These are phyloP conservation scores for Tulasnella sp. DNA, from an alignment of 768 basidiomycete species.

Conservation along the genomic window DNA sequence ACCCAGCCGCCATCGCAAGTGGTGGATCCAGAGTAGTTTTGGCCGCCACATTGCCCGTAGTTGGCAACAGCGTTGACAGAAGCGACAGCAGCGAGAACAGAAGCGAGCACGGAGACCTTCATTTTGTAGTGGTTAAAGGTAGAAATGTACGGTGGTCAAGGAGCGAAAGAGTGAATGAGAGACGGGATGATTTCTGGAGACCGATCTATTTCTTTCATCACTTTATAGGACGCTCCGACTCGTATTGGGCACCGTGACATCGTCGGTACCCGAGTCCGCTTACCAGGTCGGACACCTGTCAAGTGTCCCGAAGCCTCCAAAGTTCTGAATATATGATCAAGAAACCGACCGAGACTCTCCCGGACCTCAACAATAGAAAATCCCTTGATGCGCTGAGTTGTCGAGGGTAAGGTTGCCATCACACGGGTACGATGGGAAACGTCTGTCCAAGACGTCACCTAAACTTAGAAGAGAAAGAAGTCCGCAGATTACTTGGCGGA, in stretches of 20 bases:
- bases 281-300: neutral
- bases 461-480: neutral
- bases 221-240: neutral
- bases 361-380: neutral
- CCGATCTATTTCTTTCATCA: neutral
- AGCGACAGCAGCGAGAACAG: neutral
- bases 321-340: neutral
- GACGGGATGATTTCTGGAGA: neutral
- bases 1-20: neutral
- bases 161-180: neutral
- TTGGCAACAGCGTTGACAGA: neutral
- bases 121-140: neutral
- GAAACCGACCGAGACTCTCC: neutral
- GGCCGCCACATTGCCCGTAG: neutral
- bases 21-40: neutral
- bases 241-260: neutral
- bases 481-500: neutral
- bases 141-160: neutral
- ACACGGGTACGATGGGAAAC: no score
- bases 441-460: neutral
- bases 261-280: neutral
- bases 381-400: neutral
- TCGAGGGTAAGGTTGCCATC: neutral
- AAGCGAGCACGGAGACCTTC: neutral
- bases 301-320: neutral